Conservation (phyloP, 2,329 filamentous ascomycete species). For the Ophiocordyceps australis region DNA sequence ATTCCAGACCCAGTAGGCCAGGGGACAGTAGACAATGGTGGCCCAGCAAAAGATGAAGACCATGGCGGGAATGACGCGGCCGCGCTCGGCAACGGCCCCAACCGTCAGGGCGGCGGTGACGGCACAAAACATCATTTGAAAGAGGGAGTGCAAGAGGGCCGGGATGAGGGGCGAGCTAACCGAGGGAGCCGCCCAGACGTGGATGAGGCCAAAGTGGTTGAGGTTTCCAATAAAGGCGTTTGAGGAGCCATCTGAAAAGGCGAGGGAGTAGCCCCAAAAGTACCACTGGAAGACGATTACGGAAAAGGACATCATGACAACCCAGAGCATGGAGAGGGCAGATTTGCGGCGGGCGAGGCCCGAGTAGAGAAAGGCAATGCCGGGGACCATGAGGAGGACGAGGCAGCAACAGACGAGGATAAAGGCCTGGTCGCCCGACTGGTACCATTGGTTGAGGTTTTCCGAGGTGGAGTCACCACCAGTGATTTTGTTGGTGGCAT, state of each 20-base stretch:
- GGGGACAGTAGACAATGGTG: conserved; percentile 89
- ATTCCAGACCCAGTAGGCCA: conserved; percentile 96
- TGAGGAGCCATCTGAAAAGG: conserved; percentile 65
- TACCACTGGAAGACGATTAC: conserved; percentile 98
- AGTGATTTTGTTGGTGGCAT: conserved; percentile 42
- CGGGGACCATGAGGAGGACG: conserved; percentile 92
- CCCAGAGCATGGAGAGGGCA: conserved; percentile 91
- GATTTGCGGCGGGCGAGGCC: conserved; percentile 96
- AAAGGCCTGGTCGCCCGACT: conserved; percentile 81
- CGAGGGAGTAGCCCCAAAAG: conserved; percentile 95
- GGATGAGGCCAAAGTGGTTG: conserved; percentile 73
- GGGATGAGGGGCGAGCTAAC: conserved; percentile 78
- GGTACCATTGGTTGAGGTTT: conserved; percentile 93
- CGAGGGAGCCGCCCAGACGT: conserved; percentile 68
- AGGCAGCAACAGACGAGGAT: conserved; percentile 82
- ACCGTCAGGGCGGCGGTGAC: conserved; percentile 85
- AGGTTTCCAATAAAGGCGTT: conserved; percentile 89
- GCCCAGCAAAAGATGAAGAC: conserved; percentile 95
- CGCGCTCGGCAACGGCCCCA: conserved; percentile 84
- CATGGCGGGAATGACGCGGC: conserved; percentile 82
- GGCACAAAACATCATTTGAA: conserved; percentile 97
- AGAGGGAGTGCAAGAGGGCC: conserved; percentile 83
- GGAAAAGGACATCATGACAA: conserved; percentile 83
- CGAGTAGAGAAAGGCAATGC: conserved; percentile 93
- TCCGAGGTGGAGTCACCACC: conserved; percentile 63